phyloP scores from a whole-genome alignment of 2,329 filamentous ascomycete genomes.

The Diplodia corticola region DNA sequence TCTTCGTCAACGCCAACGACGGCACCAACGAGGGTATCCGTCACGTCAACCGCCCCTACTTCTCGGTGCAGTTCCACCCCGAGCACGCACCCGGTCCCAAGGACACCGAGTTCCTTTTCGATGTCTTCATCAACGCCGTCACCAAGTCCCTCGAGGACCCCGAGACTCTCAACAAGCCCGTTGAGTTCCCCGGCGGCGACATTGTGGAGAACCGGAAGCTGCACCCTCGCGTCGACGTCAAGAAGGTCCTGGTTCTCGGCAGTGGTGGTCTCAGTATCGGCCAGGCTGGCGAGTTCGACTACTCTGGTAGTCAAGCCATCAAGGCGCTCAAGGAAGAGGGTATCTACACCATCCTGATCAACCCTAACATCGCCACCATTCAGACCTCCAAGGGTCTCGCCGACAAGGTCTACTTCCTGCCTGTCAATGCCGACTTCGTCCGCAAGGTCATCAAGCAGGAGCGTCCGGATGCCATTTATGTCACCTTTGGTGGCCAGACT shows the following conservation, averaged over 20 bases:
- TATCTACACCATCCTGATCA: constrained; percentile 97
- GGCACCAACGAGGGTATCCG: constrained; percentile 97
- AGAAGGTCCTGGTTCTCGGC: constrained; percentile 93
- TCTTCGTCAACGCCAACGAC: constrained; percentile 98
- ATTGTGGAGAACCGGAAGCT: constrained; percentile 73
- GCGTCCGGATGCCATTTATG: constrained; percentile 93
- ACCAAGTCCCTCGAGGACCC: constrained; percentile 67
- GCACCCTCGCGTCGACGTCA: constrained; percentile 78
- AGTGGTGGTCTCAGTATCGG: constrained; percentile 96
- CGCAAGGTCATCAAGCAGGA: constrained; percentile 96
- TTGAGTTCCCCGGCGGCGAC: constrained; percentile 84
- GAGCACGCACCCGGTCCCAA: constrained; percentile 94
- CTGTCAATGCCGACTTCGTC: constrained; percentile 94
- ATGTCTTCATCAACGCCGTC: constrained; percentile 91
- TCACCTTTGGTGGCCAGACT: constrained; percentile 96
- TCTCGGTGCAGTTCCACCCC: constrained; percentile 99
- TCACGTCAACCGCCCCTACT: constrained; percentile 81
- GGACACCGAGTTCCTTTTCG: constrained; percentile 95
- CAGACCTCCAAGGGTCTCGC: constrained; percentile 97
- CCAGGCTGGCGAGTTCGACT: constrained; percentile 97
- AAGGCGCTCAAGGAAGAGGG: constrained; percentile 97
- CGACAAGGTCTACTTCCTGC: constrained; percentile 98
- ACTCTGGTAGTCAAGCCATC: constrained; percentile 97
- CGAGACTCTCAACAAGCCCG: constrained; percentile 67
- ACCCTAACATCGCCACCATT: constrained; percentile 98